Percentiles rank a stretch among this genome's conserved stretches.
These are phyloP conservation scores for Croton setiger DNA, from an alignment of 441 rosid genomes.

Conservation along the genomic window DNA sequence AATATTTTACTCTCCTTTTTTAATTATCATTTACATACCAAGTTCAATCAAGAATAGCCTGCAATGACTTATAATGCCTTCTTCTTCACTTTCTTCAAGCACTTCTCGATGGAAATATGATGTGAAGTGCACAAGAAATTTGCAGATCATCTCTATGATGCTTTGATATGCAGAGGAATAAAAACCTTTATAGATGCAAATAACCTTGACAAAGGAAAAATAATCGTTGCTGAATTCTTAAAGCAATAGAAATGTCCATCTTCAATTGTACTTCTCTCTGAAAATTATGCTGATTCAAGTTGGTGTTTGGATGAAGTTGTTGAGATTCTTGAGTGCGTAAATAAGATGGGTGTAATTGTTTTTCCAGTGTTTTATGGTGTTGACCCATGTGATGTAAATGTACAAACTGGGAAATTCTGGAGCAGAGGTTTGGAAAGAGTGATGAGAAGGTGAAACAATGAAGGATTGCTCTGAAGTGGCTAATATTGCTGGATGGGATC, in stretches of 20 bases:
- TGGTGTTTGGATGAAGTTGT: neutral
- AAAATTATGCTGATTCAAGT: neutral
- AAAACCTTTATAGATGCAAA: neutral
- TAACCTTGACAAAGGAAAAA: neutral
- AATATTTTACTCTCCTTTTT: neutral
- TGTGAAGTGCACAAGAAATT: neutral
- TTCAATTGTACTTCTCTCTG: neutral
- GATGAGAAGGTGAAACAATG: neutral
- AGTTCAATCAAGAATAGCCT: too few relatives aligned
- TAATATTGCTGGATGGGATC: too few relatives aligned
- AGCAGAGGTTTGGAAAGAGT: neutral
- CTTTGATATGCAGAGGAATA: neutral
- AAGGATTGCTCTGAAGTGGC: neutral
- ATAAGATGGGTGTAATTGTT: neutral
- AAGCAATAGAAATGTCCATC: neutral
- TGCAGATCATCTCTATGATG: neutral
- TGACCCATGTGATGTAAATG: slow-evolving; percentile 10
- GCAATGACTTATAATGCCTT: neutral
- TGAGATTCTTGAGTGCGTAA: slow-evolving; percentile 16
- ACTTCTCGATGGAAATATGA: neutral
- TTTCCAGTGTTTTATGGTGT: slow-evolving; percentile 9
- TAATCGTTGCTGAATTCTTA: neutral
- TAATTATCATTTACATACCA: too few relatives aligned
- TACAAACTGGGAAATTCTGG: neutral
- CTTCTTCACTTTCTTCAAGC: neutral